Base-by-base conservation (phyloP, 352 stramenopile genomes). In the Phytopythium litorale region DNA sequence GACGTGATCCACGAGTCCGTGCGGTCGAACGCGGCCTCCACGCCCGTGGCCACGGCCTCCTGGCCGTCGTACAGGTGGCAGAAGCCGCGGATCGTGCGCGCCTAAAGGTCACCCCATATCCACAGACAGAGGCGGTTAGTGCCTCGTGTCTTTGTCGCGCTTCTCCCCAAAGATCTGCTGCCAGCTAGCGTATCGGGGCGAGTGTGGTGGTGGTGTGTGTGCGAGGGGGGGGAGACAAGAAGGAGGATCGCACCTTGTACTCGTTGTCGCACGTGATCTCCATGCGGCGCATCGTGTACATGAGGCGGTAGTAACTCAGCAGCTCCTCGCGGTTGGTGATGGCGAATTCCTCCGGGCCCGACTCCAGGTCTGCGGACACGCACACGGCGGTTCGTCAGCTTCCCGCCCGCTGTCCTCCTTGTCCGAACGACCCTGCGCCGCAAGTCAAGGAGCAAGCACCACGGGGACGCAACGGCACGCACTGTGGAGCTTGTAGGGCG, bases 221-320 rank as follows among this genome's bases (percentile, higher is more conserved):
- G 25, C 3, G 25, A 28, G 25, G 25, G 25, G 25, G 51, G 43
- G 35, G 2, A 40, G 35, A 40, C 2, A 6, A 40, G 28, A 4
- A 30, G 28, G 28, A 32, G 25, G 37, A 25, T n/a, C 52, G 16
- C 81, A 72, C 66, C 91, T 99, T 99, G 91, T 99, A 99, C 79
- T 99, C 97, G 65, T 99, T 99, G 78, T 99, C 98, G 71, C 97
- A 99, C 13, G 98, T 99, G 77, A 99, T 99, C 84, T 99, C 98
- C 97, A 99, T 99, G 60, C 98, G 94, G 66, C 98, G 94, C 96
- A 99, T 99, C 18, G 92, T 99, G 91, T 99, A 99, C 98, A 99
- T 99, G 53, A 98, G 72, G 74, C 97, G 85, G 77, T 99, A 99
- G 78, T 98, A 99, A 16, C 71, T 67, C 56, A 99, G 63, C 57